Base-by-base conservation (phyloP, 306 rosid species). In the Prunus davidiana region DNA sequence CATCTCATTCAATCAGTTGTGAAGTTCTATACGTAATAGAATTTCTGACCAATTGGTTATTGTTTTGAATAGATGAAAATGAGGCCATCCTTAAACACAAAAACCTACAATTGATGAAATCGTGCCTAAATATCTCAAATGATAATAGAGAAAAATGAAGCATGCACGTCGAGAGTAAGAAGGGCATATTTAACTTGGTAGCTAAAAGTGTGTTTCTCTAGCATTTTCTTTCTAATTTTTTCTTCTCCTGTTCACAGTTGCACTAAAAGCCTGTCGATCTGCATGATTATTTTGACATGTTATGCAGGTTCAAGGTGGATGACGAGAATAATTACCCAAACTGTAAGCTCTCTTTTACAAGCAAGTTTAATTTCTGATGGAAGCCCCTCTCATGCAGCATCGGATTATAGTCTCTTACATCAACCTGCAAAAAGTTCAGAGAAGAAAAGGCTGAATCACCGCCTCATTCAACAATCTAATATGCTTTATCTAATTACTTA, bases 331-430 rank as follows among this genome's bases (percentile, higher is more conserved):
- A 82, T 55, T 60, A 87, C 95, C 93, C 81, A 47, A 85, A 78
- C 73, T 73, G 88, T 60, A 88, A 76, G 84, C 93, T 89, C 69
- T 91, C 91, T 84, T 86, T 79, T 69, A 91, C 90, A 24, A 91
- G 89, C 81, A 75, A 62, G 73, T 88, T 91, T 64, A 91, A 80
- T 60, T 86, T 88, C 86, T 79, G 87, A 87, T 89, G 97, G 82
- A 91, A 83, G 49, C 95, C 97, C 85, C 93, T 85, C 78, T 88
- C 93, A 78, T 88, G 97, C 78, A 86, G 82, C 92, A 88, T 10
- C 1, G 97, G 97, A 64, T 89, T 89, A 74, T 89, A 91, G 77
- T 80, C 87, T 64, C 81, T 69, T 52, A 83, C 80, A 43, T 85
- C 91, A 56, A 91, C 79, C 97, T 91, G 90, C 91, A 52, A 13